Evolutionary conservation across 1,284 basidiomycete genomes (phyloP).

Genomic region (Mycena sp.): DNA sequence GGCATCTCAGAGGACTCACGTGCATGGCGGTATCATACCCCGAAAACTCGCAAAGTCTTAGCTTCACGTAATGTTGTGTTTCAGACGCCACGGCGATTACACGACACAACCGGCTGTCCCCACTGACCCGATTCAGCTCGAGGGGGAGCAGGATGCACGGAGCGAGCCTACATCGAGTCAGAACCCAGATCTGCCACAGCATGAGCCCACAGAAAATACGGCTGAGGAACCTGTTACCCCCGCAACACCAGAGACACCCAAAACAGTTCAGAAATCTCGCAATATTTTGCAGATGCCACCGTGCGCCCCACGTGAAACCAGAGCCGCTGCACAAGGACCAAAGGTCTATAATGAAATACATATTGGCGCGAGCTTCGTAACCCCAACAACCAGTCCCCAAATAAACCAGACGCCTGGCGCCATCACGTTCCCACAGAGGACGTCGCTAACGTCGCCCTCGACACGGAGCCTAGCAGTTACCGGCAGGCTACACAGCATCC

Average conservation of each 20-base stretch:
- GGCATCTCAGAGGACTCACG: constrained; percentile 29
- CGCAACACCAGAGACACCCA: not conserved
- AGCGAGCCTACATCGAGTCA: constrained; percentile 9
- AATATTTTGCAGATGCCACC: constrained; percentile 8
- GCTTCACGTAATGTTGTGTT: constrained; percentile 32
- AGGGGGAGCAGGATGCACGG: constrained; percentile 2
- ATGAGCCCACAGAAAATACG: not conserved
- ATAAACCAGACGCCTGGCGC: constrained; percentile 12
- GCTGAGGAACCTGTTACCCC: not conserved
- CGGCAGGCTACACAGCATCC: constrained; percentile 5
- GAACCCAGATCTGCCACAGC: too few species aligned
- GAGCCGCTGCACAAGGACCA: not conserved
- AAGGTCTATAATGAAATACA: constrained; percentile 3
- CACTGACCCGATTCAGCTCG: constrained; percentile 12
- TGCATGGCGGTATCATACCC: constrained; percentile 29
- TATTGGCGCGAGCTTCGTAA: constrained; percentile 11
- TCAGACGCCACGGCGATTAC: not conserved
- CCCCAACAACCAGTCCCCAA: constrained; percentile 5
- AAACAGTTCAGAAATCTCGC: not conserved
- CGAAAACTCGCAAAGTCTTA: constrained; percentile 19
- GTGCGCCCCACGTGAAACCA: not conserved
- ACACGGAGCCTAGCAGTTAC: not conserved
- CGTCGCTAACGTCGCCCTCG: constrained; percentile 7
- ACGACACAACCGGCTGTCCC: not conserved
- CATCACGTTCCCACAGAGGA: not conserved